Evolutionary conservation across 345 rosid genomes (phyloP), one percentile per base, ranked within the genome.

Genomic region (Salix brachista): DNA sequence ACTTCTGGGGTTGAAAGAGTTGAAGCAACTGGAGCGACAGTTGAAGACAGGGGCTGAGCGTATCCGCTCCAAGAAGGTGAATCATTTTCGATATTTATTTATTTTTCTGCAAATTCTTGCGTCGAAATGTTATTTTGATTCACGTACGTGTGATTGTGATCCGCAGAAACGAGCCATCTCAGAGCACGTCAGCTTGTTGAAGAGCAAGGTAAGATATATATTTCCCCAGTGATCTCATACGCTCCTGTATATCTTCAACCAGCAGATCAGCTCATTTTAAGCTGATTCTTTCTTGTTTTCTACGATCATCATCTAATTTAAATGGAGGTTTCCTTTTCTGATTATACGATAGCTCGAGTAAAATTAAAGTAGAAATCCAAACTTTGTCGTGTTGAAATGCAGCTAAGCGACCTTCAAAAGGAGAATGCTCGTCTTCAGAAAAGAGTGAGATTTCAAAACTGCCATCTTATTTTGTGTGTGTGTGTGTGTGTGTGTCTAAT

Each of bases 1-100:
- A 8, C 60, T 21, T 46, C 44, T 90, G 84, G 79, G 78, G 52
- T 52, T 86, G 82, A 88, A 80, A 68, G 94, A 88, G 58, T 65
- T 90, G 75, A 88, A 85, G 76, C 88, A 84, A 64, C 75, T 90
- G 0, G 94, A 90, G 70, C 81, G 91, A 50, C 91, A 87, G 44
- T 36, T 88, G 34, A 87, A 67, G 80, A 73, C 68, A 0, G 88
- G 90, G 30, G 83, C 82, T 16, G 90, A 90, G 48, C 90, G 94
- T 13, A 61, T 90, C 58, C 88, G 84, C 9, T 80, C 89, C 5
- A 88, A 81, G 72, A 82, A 88, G 87, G 93, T 84, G 76, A 1
- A 58, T 65, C 5, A 0, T 9, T 37, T 6, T 14, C 37, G 6
- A 34, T 34, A 34, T 34, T 23, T 19, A 23, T 18, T 60, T 18